phyloP scores from a whole-genome alignment of 228 moss, liverwort and hornwort genomes.

The Sphagnum fallax region DNA sequence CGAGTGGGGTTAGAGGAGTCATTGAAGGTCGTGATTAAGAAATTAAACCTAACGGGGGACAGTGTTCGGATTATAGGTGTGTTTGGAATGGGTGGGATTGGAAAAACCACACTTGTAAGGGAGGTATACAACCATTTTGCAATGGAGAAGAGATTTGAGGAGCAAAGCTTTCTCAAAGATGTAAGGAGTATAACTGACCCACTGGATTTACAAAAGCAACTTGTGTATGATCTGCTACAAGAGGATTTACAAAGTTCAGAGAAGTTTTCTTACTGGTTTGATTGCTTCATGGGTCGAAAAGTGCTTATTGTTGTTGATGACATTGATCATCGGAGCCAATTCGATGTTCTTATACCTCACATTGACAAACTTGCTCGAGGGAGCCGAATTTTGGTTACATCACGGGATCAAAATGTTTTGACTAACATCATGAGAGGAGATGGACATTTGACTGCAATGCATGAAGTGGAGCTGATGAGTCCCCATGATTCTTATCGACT shows the following conservation, averaged over 20 bases:
- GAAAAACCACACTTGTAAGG: slow-evolving; percentile 29
- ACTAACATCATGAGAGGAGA: not conserved
- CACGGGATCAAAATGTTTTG: slow-evolving; percentile 8
- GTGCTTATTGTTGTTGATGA: slow-evolving; percentile 5
- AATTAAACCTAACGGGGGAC: slow-evolving; percentile 7
- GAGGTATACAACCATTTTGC: slow-evolving; percentile 18
- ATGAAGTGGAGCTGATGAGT: not conserved
- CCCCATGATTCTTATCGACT: slow-evolving; percentile 1
- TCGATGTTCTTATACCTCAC: slow-evolving; percentile 1
- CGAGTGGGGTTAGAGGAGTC: slow-evolving; percentile 3
- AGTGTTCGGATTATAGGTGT: slow-evolving; percentile 17
- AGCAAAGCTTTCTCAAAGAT: slow-evolving; percentile 2
- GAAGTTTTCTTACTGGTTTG: not conserved
- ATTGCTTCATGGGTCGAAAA: not conserved
- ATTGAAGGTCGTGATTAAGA: not conserved
- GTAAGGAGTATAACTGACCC: not conserved
- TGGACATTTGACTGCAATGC: not conserved
- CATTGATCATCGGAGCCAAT: slow-evolving; percentile 1
- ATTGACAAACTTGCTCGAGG: slow-evolving; percentile 12
- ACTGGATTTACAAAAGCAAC: slow-evolving; percentile 3
- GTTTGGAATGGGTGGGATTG: slow-evolving; percentile 35
- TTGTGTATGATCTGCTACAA: not conserved
- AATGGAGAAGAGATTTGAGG: not conserved
- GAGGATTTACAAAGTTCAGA: not conserved
- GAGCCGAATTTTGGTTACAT: slow-evolving; percentile 21